phyloP scores from a whole-genome alignment of 1,139 yeast species.

The Sugiyamaella paludigena region DNA sequence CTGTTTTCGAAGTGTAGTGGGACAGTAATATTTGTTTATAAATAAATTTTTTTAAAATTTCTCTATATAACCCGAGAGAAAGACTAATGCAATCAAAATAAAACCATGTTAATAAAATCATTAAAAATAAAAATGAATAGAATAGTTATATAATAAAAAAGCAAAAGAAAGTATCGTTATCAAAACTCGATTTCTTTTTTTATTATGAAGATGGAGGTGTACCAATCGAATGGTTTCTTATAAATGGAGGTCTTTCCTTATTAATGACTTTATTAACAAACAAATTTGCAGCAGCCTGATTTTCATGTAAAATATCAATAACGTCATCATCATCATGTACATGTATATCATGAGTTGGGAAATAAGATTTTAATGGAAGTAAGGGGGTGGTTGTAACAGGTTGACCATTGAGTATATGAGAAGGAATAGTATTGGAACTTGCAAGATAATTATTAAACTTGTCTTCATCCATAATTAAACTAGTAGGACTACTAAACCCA shows the following conservation, averaged over 20 bases:
- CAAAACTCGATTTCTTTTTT: too few relatives aligned
- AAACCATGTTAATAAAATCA: neutral
- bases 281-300: neutral
- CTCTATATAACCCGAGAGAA: neutral
- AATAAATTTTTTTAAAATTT: too few relatives aligned
- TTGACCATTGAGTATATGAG: neutral
- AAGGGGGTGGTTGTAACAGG: constrained; percentile 18
- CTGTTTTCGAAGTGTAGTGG: too few relatives aligned
- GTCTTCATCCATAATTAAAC: constrained; percentile 1
- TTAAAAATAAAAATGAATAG: too few relatives aligned
- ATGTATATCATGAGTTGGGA: constrained; percentile 7
- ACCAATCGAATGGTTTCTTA: constrained; percentile 20
- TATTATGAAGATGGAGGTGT: constrained; percentile 15
- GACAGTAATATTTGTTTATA: too few relatives aligned
- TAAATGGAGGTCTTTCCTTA: constrained; percentile 8
- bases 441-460: neutral
- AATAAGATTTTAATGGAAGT: constrained; percentile 12
- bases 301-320: neutral
- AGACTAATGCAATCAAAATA: neutral
- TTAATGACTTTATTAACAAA: neutral
- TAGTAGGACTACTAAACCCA: constrained; percentile 6
- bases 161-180: too few relatives aligned
- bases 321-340: neutral
- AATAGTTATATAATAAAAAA: too few relatives aligned
- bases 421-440: neutral